phyloP scores from a whole-genome alignment of 805 yeast species.

The Candida mattraensis region DNA sequence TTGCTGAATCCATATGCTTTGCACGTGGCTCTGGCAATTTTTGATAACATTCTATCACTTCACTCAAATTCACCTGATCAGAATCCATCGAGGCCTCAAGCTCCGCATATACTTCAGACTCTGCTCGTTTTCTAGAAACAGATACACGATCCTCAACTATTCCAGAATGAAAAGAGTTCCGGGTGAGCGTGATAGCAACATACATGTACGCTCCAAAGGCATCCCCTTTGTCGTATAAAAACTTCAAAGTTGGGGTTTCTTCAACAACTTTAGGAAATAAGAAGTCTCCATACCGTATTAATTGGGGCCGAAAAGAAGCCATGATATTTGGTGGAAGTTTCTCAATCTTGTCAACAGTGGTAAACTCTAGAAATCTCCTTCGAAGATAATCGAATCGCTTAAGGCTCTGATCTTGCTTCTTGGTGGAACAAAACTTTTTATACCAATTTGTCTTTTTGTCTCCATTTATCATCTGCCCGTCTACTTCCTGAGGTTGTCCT shows the following conservation, averaged over 20 bases:
- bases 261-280: conserved; percentile 16
- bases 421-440: conserved; percentile 7
- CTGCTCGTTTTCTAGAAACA: conserved; percentile 10
- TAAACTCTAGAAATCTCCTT: conserved; percentile 16
- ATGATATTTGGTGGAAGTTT: conserved; percentile 21
- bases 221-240: conserved; percentile 15
- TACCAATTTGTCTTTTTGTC: too few relatives aligned
- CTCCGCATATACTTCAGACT: conserved; percentile 11
- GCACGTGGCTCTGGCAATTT: conserved; percentile 23
- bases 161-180: conserved; percentile 16
- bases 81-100: conserved; percentile 11
- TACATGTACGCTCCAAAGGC: conserved; percentile 21
- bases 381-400: conserved; percentile 12
- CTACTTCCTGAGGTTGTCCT: background rate
- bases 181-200: conserved; percentile 17
- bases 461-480: too few relatives aligned
- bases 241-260: conserved; percentile 16
- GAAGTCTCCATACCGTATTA: conserved; percentile 24
- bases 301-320: conserved; percentile 10
- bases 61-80: conserved; percentile 5
- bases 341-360: conserved; percentile 15
- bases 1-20: conserved; percentile 17
- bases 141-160: conserved; percentile 13
- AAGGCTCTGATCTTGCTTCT: conserved; percentile 1
- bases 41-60: conserved; percentile 16